A percentile compares a stretch with the other conserved stretches of the same genome.
These are phyloP conservation scores for Calonectria montana DNA, from an alignment of 2,329 filamentous ascomycete genomes.

Conservation along the genomic window DNA sequence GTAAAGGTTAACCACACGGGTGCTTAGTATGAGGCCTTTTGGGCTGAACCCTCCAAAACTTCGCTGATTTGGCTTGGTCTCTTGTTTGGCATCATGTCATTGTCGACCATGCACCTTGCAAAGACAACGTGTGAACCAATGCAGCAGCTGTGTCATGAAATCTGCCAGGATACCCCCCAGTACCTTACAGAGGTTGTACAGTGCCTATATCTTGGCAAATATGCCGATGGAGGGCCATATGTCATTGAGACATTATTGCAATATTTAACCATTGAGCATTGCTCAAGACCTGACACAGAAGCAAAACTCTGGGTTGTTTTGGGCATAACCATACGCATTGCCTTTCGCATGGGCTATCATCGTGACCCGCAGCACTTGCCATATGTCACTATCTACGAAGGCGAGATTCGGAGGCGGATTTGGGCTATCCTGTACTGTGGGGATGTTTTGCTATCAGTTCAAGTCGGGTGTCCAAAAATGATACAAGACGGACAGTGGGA, in stretches of 20 bases:
- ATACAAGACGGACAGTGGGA: conserved; percentile 1
- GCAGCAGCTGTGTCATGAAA: not conserved
- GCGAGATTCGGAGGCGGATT: not conserved
- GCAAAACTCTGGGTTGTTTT: not conserved
- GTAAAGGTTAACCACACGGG: not conserved
- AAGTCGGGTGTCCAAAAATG: not conserved
- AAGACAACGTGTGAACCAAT: not conserved
- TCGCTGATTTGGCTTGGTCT: not conserved
- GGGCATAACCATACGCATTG: not conserved
- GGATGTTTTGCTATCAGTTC: not conserved
- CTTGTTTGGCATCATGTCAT: not conserved
- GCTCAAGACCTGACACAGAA: not conserved
- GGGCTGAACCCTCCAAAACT: not conserved
- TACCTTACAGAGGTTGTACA: not conserved
- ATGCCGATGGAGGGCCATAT: not conserved
- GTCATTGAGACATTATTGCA: conserved; percentile 7
- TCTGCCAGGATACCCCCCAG: not conserved
- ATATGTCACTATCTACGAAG: not conserved
- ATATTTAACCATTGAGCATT: not conserved
- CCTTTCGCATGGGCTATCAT: not conserved
- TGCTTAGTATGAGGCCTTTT: not conserved
- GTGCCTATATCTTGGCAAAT: not conserved
- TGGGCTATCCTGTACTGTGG: not conserved
- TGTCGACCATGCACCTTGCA: not conserved
- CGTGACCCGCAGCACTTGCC: not conserved